These are phyloP conservation scores for Talaromyces sp. DNA, from an alignment of 2,329 filamentous ascomycete species.

Conservation along the genomic window DNA sequence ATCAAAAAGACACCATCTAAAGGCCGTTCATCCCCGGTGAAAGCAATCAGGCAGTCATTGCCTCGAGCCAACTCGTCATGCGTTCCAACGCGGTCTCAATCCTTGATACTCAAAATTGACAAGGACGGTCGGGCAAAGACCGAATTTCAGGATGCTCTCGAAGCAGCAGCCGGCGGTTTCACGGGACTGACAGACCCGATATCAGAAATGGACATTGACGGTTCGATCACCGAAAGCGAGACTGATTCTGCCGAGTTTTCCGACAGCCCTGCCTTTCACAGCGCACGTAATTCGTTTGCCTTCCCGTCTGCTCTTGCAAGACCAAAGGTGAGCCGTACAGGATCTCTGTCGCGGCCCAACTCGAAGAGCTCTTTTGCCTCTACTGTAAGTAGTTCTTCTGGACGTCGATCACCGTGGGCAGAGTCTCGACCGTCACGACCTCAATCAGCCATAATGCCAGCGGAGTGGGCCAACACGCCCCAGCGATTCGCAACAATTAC, in stretches of 20 bases:
- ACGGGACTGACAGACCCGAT: slow-evolving; percentile 35
- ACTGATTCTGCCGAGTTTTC: slow-evolving; percentile 40
- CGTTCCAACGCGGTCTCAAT: slow-evolving; percentile 37
- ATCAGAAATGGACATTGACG: slow-evolving; percentile 40
- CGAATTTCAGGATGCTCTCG: slow-evolving; percentile 37
- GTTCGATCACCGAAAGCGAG: slow-evolving; percentile 43
- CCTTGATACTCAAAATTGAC: slow-evolving; percentile 47
- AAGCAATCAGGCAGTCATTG: slow-evolving; percentile 32
- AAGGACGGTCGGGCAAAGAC: slow-evolving; percentile 48
- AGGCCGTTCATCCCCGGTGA: slow-evolving; percentile 42
- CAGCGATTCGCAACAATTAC: slow-evolving; percentile 33
- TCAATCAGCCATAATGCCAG: slow-evolving; percentile 22
- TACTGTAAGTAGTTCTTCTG: slow-evolving; percentile 38
- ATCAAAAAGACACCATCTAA: slow-evolving; percentile 43
- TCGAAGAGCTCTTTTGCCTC: slow-evolving; percentile 46
- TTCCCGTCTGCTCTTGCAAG: slow-evolving; percentile 29
- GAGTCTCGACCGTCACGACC: slow-evolving; percentile 30
- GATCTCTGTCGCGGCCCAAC: slow-evolving; percentile 37
- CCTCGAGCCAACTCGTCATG: slow-evolving; percentile 32
- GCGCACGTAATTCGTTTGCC: slow-evolving; percentile 39
- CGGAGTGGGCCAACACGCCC: slow-evolving; percentile 33
- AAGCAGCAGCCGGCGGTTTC: slow-evolving; percentile 24
- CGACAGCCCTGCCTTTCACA: slow-evolving; percentile 37
- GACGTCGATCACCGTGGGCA: slow-evolving; percentile 41
- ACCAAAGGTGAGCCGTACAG: slow-evolving; percentile 31